These are phyloP conservation scores for Spathaspora passalidarum DNA, from an alignment of 805 yeast species.

Conservation along the genomic window DNA sequence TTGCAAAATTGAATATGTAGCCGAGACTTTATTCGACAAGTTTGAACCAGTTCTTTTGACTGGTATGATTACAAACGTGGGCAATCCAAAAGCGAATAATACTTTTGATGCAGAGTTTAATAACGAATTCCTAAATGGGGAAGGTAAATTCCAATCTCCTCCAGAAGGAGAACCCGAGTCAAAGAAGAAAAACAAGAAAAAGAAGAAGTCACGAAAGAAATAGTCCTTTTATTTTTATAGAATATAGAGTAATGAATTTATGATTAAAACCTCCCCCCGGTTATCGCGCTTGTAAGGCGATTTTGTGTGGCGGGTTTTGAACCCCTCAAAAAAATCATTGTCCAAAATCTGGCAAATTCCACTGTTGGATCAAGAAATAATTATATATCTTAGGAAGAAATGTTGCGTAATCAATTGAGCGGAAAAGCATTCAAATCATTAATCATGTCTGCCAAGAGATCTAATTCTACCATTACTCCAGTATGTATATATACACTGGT, in stretches of 20 bases:
- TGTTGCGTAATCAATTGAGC: slow-evolving; percentile 19
- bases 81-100: background rate
- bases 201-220: slow-evolving; percentile 25
- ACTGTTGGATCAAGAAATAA: no score
- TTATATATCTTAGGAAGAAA: slow-evolving; percentile 3
- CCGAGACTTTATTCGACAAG: slow-evolving; percentile 22
- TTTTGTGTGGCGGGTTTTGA: background rate
- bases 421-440: slow-evolving; percentile 14
- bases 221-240: slow-evolving; percentile 1
- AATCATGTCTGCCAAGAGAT: slow-evolving; percentile 24
- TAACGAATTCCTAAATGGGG: slow-evolving; percentile 27
- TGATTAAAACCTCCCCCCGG: background rate
- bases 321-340: background rate
- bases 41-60: slow-evolving; percentile 17
- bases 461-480: slow-evolving; percentile 25
- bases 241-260: slow-evolving; percentile 2
- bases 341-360: background rate
- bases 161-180: slow-evolving; percentile 4
- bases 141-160: slow-evolving; percentile 14
- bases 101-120: slow-evolving; percentile 23
- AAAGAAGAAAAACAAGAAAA: slow-evolving; percentile 25
- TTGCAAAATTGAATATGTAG: slow-evolving; percentile 28
- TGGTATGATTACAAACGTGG: background rate
- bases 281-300: background rate
- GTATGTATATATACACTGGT: slow-evolving; percentile 22